phyloP scores from a whole-genome alignment of 2,329 filamentous ascomycete genomes.

The Pezicula radicicola region DNA sequence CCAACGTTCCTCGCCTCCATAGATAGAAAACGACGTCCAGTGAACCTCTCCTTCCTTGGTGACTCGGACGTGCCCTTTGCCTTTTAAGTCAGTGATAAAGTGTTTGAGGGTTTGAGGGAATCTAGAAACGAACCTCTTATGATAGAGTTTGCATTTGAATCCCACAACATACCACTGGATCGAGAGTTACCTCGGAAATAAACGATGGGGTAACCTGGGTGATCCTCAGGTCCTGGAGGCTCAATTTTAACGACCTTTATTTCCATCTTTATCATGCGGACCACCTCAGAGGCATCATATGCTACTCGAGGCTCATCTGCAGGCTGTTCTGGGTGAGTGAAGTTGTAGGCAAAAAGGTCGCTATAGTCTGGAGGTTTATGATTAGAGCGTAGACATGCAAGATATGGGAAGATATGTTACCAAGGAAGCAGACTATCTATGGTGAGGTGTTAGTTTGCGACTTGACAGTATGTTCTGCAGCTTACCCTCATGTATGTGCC shows the following conservation, averaged over 20 bases:
- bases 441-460: constrained; percentile 10
- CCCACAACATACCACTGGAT: constrained; percentile 61
- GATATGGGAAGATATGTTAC: constrained; percentile 16
- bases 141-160: constrained; percentile 65
- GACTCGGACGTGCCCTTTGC: constrained; percentile 44
- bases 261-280: constrained; percentile 67
- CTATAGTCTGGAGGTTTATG: constrained; percentile 58
- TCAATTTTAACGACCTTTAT: constrained; percentile 60
- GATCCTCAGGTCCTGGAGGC: constrained; percentile 54
- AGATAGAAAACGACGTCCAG: constrained; percentile 70
- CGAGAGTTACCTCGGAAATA: constrained; percentile 62
- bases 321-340: constrained; percentile 42
- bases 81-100: neutral
- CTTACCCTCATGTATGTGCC: constrained; percentile 69
- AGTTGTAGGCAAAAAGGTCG: constrained; percentile 73
- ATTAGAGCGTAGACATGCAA: constrained; percentile 34
- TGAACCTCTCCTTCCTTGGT: constrained; percentile 69
- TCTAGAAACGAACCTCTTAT: constrained; percentile 49
- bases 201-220: constrained; percentile 59
- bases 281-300: constrained; percentile 62
- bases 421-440: constrained; percentile 41
- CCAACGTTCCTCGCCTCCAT: constrained; percentile 64
- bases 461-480: neutral
- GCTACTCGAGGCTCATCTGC: constrained; percentile 45
- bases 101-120: neutral